These are phyloP conservation scores for Ilex aquifolium DNA, from an alignment of 257 asterid species.

Conservation along the genomic window DNA sequence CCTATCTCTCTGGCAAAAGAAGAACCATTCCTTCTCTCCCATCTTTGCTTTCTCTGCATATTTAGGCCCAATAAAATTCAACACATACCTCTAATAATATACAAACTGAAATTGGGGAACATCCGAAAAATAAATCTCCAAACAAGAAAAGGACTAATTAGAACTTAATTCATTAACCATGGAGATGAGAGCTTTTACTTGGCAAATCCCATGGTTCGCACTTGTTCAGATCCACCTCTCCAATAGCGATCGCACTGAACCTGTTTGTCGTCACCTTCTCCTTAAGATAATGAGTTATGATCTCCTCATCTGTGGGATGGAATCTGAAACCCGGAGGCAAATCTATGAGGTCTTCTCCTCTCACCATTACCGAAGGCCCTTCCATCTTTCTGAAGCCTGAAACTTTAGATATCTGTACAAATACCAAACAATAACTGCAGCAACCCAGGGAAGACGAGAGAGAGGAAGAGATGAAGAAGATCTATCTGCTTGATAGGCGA, in stretches of 20 bases:
- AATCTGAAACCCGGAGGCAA: conserved; percentile 83
- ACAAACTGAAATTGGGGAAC: not conserved
- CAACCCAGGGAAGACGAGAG: not conserved
- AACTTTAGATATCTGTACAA: not conserved
- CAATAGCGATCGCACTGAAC: conserved; percentile 53
- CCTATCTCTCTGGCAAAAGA: conserved; percentile 66
- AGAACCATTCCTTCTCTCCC: conserved; percentile 82
- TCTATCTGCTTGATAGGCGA: not conserved
- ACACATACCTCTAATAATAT: not conserved
- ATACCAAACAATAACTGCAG: not conserved
- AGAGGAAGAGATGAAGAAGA: not conserved
- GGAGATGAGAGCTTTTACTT: conserved; percentile 28
- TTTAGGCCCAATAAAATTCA: not conserved
- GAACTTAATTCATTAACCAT: not conserved
- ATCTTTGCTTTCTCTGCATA: conserved; percentile 61
- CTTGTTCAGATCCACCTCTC: conserved; percentile 81
- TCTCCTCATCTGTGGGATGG: conserved; percentile 85
- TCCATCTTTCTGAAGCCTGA: conserved; percentile 25
- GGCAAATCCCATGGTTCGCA: conserved; percentile 96
- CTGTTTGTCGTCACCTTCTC: conserved; percentile 48
- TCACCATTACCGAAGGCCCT: conserved; percentile 21
- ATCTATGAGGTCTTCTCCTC: conserved; percentile 22
- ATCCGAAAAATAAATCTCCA: not conserved
- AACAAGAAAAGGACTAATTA: not conserved
- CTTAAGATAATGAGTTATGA: conserved; percentile 55